Base-by-base conservation (phyloP, 768 basidiomycete species). In the Coprinopsis marcescibilis region DNA sequence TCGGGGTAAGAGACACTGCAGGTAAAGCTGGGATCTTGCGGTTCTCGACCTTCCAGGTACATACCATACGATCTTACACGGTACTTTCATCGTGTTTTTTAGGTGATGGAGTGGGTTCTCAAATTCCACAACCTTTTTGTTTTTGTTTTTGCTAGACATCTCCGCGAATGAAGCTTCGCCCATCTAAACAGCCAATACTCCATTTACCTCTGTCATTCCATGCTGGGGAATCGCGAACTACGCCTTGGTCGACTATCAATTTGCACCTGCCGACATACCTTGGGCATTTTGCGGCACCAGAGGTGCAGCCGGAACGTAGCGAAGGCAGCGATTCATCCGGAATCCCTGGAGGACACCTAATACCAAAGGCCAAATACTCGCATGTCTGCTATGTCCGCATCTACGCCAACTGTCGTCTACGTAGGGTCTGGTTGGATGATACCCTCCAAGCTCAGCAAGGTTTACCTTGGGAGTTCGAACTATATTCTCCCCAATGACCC, bases 41-140 rank as follows among this genome's bases (percentile, higher is more conserved):
- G 26, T 75, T 81, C 53, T 86, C 86, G 19, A 89, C 89, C 4
- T 90, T 90, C 53, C 88, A 89, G 83, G 88, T 90, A 53, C 58
- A 57, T 57, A 24, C 20, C 8, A 8, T n/a, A 41, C 48, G 19
- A 46, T 38, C 48, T 43, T 50, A 47, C 27, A 43, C 48, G 32
- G 29, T 39, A 15, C 11, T 44, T 45, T 33, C 41, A n/a, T 24
- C 34, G 2, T 23, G 12, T 19, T 33, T 36, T 19, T 25, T 13
- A 19, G 14, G 8, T 7, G 35, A 30, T 37, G 17, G 43, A 32
- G 51, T 53, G 32, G n/a, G n/a, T n/a, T n/a, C n/a, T n/a, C n/a
- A n/a, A n/a, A n/a, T n/a, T n/a, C n/a, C n/a, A n/a, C n/a, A 53
- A 38, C 46, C 48, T 19, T 20, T 44, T 45, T 51, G 40, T 42